Conservation (phyloP, 768 basidiomycete species). For the Dentipellis sp. region DNA sequence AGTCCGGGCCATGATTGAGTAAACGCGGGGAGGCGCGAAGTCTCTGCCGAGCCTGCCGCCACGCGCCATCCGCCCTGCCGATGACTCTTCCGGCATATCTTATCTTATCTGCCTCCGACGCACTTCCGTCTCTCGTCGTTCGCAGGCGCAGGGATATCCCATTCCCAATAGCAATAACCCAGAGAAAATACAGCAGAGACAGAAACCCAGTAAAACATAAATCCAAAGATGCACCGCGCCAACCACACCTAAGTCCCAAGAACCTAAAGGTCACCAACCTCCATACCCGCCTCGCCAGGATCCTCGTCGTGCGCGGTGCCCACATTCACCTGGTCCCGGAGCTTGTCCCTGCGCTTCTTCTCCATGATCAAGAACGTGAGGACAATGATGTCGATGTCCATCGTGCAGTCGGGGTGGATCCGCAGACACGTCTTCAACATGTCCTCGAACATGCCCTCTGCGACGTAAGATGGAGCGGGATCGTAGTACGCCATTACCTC, state of each 20-base stretch:
- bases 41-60: too few species aligned
- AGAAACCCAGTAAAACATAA: too few species aligned
- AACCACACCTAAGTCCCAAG: too few species aligned
- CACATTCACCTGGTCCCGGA: constrained; percentile 14
- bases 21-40: too few species aligned
- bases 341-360: constrained; percentile 37
- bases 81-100: too few species aligned
- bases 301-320: constrained; percentile 15
- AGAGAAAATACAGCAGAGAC: too few species aligned
- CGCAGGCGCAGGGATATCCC: too few species aligned
- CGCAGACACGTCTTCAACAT: constrained; percentile 37
- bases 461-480: constrained; percentile 18
- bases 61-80: too few species aligned
- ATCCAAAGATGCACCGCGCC: too few species aligned
- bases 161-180: too few species aligned
- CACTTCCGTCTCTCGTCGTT: too few species aligned
- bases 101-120: constrained; percentile 3
- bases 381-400: constrained; percentile 44
- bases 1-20: too few species aligned
- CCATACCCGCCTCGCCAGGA: constrained; percentile 12
- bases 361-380: constrained; percentile 49
- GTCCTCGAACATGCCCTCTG: constrained; percentile 39
- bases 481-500: constrained; percentile 10
- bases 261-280: constrained; percentile 9
- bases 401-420: constrained; percentile 32